Conservation (phyloP, 2,329 filamentous ascomycete species). For the Juglanconis oblonga region DNA sequence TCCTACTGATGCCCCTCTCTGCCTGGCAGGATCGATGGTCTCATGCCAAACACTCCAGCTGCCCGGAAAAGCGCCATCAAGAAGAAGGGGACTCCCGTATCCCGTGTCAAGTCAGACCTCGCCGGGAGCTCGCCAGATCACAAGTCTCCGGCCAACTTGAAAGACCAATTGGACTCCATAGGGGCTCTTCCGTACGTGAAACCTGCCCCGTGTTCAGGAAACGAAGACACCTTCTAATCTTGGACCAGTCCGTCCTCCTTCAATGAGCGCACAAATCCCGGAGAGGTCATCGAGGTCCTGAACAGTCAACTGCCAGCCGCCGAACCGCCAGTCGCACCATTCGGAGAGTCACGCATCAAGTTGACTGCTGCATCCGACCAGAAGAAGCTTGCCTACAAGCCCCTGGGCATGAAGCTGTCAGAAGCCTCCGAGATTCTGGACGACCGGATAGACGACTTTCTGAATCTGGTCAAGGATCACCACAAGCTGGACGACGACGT, state of each 20-base stretch:
- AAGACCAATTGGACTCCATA: constrained; percentile 38
- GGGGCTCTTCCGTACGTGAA: constrained; percentile 35
- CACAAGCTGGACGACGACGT: constrained; percentile 73
- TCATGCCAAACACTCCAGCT: constrained; percentile 63
- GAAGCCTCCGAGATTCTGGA: constrained; percentile 92
- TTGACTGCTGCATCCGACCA: constrained; percentile 83
- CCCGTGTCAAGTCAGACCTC: constrained; percentile 42
- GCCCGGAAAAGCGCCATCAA: constrained; percentile 37
- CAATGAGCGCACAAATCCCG: constrained; percentile 71
- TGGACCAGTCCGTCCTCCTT: constrained; percentile 59
- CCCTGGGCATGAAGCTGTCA: constrained; percentile 90
- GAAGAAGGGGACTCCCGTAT: constrained; percentile 45
- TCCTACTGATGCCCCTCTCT: constrained; percentile 21
- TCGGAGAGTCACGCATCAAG: constrained; percentile 74
- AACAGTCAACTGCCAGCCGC: constrained; percentile 70
- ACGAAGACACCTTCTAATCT: not conserved
- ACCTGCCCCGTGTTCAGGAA: not conserved
- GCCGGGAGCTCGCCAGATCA: constrained; percentile 43
- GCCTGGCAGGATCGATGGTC: constrained; percentile 56
- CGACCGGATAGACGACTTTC: constrained; percentile 90
- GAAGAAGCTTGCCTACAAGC: constrained; percentile 88
- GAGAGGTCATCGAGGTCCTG: constrained; percentile 78
- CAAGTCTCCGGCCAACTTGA: constrained; percentile 38
- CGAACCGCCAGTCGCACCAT: constrained; percentile 69
- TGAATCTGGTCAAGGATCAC: constrained; percentile 67